A percentile compares a stretch with the other conserved stretches of the same genome.
Conservation (phyloP, 1,139 yeast species). For the Zygosaccharomyces sapae region DNA sequence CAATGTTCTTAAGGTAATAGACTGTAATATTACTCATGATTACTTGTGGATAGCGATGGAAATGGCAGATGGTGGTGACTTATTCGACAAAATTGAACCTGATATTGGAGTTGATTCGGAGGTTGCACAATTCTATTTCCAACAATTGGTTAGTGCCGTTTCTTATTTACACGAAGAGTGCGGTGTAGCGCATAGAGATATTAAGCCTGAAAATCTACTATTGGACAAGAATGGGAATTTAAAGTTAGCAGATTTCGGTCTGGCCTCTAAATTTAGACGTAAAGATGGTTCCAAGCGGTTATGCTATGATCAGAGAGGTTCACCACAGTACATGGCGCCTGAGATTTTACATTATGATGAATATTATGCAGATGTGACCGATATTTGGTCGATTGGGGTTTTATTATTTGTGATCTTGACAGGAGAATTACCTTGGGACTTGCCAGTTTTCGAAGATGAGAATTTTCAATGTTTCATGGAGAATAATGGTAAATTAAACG, state of each 20-base stretch:
- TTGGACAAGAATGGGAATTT: constrained; percentile 63
- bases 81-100: constrained; percentile 71
- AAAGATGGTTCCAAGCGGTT: constrained; percentile 55
- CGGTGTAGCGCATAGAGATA: constrained; percentile 83
- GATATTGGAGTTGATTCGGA: constrained; percentile 64
- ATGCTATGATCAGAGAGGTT: constrained; percentile 57
- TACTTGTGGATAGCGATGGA: constrained; percentile 66
- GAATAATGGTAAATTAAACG: constrained; percentile 43
- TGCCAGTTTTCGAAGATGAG: constrained; percentile 48
- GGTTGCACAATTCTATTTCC: constrained; percentile 64
- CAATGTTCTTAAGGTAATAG: constrained; percentile 51
- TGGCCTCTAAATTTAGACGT: constrained; percentile 54
- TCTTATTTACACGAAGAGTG: constrained; percentile 54
- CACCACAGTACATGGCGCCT: constrained; percentile 72
- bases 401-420: constrained; percentile 54
- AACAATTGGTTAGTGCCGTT: constrained; percentile 55
- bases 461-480: constrained; percentile 44
- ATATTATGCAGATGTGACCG: constrained; percentile 52
- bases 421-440: constrained; percentile 67
- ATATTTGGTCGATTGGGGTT: constrained; percentile 64
- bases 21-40: constrained; percentile 47
- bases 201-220: constrained; percentile 85
- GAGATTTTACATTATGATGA: constrained; percentile 46
- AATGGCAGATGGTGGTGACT: constrained; percentile 64
- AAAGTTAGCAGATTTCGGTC: constrained; percentile 65